phyloP scores from a whole-genome alignment of 345 rosid genomes.

The Brassica cretica region DNA sequence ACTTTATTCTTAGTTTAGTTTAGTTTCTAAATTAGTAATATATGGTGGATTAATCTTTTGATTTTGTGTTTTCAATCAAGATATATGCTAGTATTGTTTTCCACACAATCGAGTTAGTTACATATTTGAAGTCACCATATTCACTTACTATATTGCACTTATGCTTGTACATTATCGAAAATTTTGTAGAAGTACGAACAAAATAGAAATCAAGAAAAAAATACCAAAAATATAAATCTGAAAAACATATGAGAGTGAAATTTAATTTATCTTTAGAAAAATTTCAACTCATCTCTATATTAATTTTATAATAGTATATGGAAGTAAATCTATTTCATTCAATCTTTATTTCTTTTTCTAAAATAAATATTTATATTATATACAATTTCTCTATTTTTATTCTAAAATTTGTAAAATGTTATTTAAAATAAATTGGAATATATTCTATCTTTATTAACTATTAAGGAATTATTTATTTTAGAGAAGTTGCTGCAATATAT shows the following conservation, averaged over 20 bases:
- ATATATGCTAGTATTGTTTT: background rate
- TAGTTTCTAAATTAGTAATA: slow-evolving; percentile 6
- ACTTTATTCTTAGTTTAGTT: slow-evolving; percentile 21
- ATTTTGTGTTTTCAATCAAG: slow-evolving; percentile 9
- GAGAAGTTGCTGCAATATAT: no score
- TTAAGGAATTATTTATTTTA: no score
- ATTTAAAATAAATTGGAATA: no score
- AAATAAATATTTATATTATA: no score
- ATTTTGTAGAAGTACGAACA: background rate
- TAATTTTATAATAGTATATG: background rate
- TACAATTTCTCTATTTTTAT: background rate
- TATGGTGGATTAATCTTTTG: background rate
- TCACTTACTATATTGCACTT: slow-evolving; percentile 2
- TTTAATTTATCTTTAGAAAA: background rate
- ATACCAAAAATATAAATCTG: background rate
- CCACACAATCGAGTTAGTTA: background rate
- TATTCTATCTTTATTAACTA: no score
- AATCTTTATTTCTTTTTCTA: background rate
- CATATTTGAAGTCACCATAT: background rate
- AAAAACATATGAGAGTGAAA: background rate
- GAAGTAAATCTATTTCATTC: background rate
- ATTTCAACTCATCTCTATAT: background rate
- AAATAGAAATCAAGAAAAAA: background rate
- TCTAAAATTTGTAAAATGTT: background rate
- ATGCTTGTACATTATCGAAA: background rate